Conservation (phyloP, 495 filamentous ascomycete species). For the Podospora tetraspora region DNA sequence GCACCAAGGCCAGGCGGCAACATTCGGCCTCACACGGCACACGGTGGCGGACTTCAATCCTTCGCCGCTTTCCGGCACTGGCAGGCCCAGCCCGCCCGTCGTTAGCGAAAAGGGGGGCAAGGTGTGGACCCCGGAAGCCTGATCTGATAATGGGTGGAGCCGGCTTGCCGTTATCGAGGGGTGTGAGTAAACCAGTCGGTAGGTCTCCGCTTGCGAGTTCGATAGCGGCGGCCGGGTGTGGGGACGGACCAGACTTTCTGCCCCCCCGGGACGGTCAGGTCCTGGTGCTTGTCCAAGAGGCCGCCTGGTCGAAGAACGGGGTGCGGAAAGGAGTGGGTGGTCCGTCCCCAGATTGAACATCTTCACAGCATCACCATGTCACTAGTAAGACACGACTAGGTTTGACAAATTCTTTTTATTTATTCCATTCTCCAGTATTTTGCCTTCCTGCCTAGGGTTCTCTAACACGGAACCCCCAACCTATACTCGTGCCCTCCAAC, state of each 20-base stretch:
- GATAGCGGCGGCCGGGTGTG: neutral
- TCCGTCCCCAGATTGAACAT: too few species aligned
- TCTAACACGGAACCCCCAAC: neutral
- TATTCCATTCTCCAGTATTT: slow-evolving; percentile 3
- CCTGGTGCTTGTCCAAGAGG: neutral
- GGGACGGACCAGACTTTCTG: neutral
- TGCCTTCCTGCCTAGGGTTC: neutral
- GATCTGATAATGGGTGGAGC: neutral
- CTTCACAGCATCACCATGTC: too few species aligned
- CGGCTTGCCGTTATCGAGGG: too few species aligned
- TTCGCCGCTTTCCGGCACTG: neutral
- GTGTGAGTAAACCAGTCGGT: neutral
- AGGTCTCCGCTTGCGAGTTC: neutral
- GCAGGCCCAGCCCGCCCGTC: neutral
- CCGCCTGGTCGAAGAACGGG: too few species aligned
- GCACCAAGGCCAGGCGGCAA: too few species aligned
- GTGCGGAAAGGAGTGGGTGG: neutral
- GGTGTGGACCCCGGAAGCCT: neutral
- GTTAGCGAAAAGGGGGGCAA: neutral
- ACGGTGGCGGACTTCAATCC: too few species aligned
- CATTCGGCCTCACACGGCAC: too few species aligned
- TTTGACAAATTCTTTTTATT: slow-evolving; percentile 6
- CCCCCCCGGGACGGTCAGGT: neutral
- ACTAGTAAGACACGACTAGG: neutral
- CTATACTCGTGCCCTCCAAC: neutral